phyloP scores from a whole-genome alignment of 140 eudicot species.

The Ambrosia hybrid region DNA sequence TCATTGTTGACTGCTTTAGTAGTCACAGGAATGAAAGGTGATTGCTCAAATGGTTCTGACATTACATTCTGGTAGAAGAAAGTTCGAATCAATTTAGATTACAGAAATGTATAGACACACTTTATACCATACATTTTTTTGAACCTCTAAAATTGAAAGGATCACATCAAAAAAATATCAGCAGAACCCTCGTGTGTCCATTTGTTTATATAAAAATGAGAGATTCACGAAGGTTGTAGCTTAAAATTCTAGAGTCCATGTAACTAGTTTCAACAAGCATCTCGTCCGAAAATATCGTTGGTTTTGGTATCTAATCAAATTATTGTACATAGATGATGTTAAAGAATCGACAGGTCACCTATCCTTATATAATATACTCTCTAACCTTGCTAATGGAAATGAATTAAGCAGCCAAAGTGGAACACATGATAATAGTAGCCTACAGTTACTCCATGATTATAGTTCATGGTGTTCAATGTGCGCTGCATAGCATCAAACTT shows the following conservation, averaged over 20 bases:
- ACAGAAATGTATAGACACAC: conserved; percentile 7
- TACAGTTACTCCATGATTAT: neutral
- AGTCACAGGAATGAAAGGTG: conserved; percentile 68
- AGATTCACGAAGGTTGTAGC: conserved; percentile 2
- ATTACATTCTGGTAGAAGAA: conserved; percentile 63
- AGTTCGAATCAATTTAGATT: neutral
- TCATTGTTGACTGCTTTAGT: conserved; percentile 57
- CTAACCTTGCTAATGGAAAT: neutral
- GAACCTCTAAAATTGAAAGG: neutral
- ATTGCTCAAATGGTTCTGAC: conserved; percentile 87
- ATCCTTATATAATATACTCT: conserved; percentile 5
- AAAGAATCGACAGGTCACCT: conserved; percentile 6
- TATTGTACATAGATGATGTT: conserved; percentile 1
- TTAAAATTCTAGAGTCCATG: neutral
- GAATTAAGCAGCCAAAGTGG: conserved; percentile 1
- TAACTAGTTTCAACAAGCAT: conserved; percentile 7
- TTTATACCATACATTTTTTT: neutral
- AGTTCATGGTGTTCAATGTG: neutral
- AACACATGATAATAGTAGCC: conserved; percentile 6
- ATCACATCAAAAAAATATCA: neutral
- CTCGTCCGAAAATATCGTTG: neutral
- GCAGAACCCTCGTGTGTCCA: neutral
- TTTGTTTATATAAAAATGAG: neutral
- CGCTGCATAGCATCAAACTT: neutral
- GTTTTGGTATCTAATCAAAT: neutral